These are phyloP conservation scores for Gossypium lobatum DNA, from an alignment of 441 rosid species.

Conservation along the genomic window DNA sequence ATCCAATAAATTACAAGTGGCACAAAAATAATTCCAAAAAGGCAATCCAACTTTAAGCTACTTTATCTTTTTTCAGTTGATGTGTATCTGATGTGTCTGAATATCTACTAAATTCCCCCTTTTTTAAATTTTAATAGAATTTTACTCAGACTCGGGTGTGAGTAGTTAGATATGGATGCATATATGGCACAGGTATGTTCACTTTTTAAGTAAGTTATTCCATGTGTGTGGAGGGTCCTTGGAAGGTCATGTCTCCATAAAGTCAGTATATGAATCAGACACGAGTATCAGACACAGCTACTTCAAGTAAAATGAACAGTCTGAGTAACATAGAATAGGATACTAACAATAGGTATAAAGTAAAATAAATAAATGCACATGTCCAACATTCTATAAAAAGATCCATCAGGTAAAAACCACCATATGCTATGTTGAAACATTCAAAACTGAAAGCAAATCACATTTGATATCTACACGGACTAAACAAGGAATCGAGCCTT, in stretches of 20 bases:
- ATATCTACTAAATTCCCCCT: neutral
- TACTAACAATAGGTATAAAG: neutral
- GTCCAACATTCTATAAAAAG: neutral
- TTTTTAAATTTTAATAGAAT: neutral
- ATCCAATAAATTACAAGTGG: neutral
- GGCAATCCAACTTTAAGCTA: neutral
- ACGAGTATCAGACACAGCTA: too few relatives aligned
- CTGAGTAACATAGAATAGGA: neutral
- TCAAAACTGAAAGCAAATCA: neutral
- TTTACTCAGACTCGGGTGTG: neutral
- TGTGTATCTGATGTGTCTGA: neutral
- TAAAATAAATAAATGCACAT: neutral
- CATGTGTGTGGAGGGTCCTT: neutral
- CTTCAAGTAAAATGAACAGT: neutral
- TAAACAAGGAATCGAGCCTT: conserved; percentile 36
- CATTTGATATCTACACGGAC: neutral
- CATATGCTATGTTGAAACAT: neutral
- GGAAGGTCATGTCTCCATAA: too few relatives aligned
- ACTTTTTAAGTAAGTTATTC: neutral
- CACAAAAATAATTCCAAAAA: too few relatives aligned
- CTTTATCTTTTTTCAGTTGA: neutral
- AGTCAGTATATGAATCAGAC: too few relatives aligned
- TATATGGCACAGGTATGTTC: neutral
- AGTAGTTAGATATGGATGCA: neutral
- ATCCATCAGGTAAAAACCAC: neutral